Evolutionary conservation across 345 rosid species (phyloP).

Genomic region (Salix koriyanagi): DNA sequence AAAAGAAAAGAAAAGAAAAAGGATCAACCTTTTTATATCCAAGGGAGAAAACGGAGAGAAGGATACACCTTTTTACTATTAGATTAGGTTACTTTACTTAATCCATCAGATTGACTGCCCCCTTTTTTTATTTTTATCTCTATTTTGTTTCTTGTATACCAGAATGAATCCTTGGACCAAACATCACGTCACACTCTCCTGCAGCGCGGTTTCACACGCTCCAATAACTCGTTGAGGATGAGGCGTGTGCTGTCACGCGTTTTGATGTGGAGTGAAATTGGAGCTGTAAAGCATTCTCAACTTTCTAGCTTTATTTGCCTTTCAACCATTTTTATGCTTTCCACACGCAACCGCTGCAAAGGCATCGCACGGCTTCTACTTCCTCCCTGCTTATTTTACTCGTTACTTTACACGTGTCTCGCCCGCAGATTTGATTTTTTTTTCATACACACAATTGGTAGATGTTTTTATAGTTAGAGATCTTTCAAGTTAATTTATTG

Average conservation of each 20-base stretch:
- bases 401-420: too few relatives aligned
- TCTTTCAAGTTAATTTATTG: too few relatives aligned
- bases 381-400: constrained; percentile 2
- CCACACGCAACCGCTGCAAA: constrained; percentile 47
- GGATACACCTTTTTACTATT: constrained; percentile 14
- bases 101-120: constrained; percentile 16
- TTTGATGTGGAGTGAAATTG: neutral
- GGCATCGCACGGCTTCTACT: constrained; percentile 32
- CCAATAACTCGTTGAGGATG: neutral
- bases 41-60: constrained; percentile 30
- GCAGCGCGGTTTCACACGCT: neutral
- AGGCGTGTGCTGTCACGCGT: neutral
- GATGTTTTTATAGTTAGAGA: too few relatives aligned
- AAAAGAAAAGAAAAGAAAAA: neutral
- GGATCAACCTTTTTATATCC: neutral
- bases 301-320: neutral
- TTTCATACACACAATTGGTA: too few relatives aligned
- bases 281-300: neutral
- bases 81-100: neutral
- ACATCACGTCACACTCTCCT: neutral
- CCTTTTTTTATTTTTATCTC: neutral
- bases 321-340: constrained; percentile 40
- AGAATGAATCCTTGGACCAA: neutral
- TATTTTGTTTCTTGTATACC: neutral
- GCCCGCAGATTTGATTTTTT: too few relatives aligned